A percentile compares a stretch with the other conserved stretches of the same genome.
Conservation (phyloP, 805 yeast genomes). For the Candida tallmaniae region DNA sequence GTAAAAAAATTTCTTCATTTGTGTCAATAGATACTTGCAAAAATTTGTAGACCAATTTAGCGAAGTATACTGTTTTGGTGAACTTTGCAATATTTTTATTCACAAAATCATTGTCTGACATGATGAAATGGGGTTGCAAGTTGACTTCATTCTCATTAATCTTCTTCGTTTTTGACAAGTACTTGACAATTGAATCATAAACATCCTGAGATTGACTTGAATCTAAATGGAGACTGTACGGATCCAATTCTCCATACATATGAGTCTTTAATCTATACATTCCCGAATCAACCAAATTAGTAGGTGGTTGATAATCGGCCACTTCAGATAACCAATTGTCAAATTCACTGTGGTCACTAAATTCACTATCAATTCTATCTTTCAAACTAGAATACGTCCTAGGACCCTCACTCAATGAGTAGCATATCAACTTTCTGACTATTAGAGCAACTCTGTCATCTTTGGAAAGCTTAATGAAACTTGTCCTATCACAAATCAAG, state of each 20-base stretch:
- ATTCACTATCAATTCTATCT: slow-evolving; percentile 18
- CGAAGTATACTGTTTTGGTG: slow-evolving; percentile 49
- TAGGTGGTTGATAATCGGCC: slow-evolving; percentile 62
- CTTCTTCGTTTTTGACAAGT: slow-evolving; percentile 35
- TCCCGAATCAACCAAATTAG: slow-evolving; percentile 55
- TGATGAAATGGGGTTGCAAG: slow-evolving; percentile 42
- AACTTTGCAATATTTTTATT: slow-evolving; percentile 41
- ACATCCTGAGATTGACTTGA: slow-evolving; percentile 49
- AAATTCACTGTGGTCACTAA: slow-evolving; percentile 35
- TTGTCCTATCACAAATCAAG: slow-evolving; percentile 34
- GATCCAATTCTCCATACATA: slow-evolving; percentile 55
- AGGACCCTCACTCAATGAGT: slow-evolving; percentile 49
- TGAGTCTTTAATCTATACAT: slow-evolving; percentile 62
- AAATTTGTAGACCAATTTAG: slow-evolving; percentile 54
- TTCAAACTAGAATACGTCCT: slow-evolving; percentile 49
- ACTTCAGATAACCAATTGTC: slow-evolving; percentile 55
- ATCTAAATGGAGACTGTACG: slow-evolving; percentile 46
- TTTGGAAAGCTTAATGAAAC: slow-evolving; percentile 19
- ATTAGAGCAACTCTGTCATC: slow-evolving; percentile 22
- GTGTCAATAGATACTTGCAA: slow-evolving; percentile 48
- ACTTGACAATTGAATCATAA: slow-evolving; percentile 41
- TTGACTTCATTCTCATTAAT: slow-evolving; percentile 40
- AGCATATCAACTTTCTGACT: slow-evolving; percentile 43
- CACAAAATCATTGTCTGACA: slow-evolving; percentile 30
- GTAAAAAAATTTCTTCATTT: slow-evolving; percentile 50